Conservation (phyloP, 2,329 filamentous ascomycete species). For the Curvularia eragrostidis region DNA sequence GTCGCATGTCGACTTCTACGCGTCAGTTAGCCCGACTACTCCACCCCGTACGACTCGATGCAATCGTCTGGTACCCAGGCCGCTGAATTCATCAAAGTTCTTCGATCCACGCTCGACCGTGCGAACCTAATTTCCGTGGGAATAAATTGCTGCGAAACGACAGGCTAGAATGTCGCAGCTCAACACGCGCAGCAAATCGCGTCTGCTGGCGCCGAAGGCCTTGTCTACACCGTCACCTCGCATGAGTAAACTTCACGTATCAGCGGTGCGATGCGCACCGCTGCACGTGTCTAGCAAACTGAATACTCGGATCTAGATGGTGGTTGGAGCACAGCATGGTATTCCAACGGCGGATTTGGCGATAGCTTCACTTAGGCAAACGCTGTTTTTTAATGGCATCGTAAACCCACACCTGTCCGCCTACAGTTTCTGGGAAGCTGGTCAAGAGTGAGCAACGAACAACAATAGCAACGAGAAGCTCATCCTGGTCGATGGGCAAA, state of each 20-base stretch:
- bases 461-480: not conserved
- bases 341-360: not conserved
- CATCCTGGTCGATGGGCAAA: not conserved
- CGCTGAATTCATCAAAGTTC: not conserved
- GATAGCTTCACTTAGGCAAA: not conserved
- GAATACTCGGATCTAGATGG: not conserved
- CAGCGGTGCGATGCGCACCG: not conserved
- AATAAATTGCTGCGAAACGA: not conserved
- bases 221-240: not conserved
- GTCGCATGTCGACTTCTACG: not conserved
- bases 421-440: not conserved
- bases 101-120: not conserved
- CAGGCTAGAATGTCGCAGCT: not conserved
- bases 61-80: not conserved
- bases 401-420: not conserved
- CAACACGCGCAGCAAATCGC: not conserved
- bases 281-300: conserved; percentile 14
- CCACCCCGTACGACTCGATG: not conserved
- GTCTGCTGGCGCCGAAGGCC: not conserved
- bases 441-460: not conserved
- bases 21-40: not conserved
- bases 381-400: not conserved
- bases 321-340: not conserved
- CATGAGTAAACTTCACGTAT: not conserved
- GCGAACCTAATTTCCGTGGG: not conserved